phyloP scores from a whole-genome alignment of 129 eudicot genomes.

The Lactuca sativa region DNA sequence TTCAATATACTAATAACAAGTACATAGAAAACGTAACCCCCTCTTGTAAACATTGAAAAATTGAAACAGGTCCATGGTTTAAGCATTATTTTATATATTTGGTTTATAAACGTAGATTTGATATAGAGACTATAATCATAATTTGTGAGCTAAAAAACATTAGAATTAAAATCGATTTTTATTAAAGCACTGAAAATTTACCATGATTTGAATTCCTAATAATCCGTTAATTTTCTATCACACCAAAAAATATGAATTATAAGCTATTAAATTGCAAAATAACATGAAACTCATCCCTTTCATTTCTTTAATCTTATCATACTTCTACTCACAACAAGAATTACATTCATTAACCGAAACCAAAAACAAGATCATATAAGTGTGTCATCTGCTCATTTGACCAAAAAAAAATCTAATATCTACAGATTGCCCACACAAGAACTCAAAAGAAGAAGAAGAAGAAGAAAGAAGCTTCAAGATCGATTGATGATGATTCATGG shows the following conservation, averaged over 20 bases:
- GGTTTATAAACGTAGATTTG: no score
- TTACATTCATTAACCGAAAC: conserved; percentile 25
- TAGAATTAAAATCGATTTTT: not conserved
- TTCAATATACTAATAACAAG: no score
- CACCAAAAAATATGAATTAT: not conserved
- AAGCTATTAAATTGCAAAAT: not conserved
- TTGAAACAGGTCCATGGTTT: no score
- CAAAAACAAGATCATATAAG: conserved; percentile 7
- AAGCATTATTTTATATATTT: no score
- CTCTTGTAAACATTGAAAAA: no score
- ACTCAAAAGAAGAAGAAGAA: conserved; percentile 4
- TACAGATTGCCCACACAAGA: not conserved
- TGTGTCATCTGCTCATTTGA: not conserved
- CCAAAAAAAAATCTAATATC: not conserved
- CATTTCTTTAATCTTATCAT: conserved; percentile 3
- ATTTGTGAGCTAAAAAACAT: not conserved
- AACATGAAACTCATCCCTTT: conserved; percentile 6
- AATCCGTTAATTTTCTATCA: not conserved
- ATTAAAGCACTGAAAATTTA: no score
- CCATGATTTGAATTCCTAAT: not conserved
- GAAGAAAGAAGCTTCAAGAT: conserved; percentile 6
- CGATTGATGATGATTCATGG: conserved; percentile 13
- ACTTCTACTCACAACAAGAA: conserved; percentile 13
- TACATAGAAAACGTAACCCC: no score
- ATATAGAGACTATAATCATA: no score